A percentile compares a stretch with the other conserved stretches of the same genome.
phyloP scores from a whole-genome alignment of 2,329 filamentous ascomycete species.

The Septoria petroselini region DNA sequence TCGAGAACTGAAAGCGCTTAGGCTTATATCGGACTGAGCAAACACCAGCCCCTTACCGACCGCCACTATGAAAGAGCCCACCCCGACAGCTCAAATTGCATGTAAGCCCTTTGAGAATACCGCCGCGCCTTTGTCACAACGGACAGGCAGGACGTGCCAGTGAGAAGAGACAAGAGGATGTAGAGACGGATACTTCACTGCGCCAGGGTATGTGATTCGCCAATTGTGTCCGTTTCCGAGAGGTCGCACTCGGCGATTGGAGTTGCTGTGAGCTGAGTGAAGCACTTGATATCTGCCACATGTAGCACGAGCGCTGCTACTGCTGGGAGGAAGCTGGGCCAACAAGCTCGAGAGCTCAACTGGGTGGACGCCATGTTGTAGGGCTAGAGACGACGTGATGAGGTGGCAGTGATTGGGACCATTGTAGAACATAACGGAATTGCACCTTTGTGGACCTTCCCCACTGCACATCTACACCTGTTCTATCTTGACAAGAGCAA shows the following conservation, averaged over 20 bases:
- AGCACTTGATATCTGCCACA: too few species aligned
- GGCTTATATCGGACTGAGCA: slow-evolving; percentile 10
- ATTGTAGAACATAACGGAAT: too few species aligned
- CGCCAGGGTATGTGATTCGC: not conserved
- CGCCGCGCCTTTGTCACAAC: not conserved
- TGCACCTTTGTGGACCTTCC: slow-evolving; percentile 7
- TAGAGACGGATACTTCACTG: too few species aligned
- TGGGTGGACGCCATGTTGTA: too few species aligned
- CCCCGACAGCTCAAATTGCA: not conserved
- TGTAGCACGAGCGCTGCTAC: not conserved
- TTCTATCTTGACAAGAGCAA: slow-evolving; percentile 8
- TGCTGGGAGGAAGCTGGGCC: too few species aligned
- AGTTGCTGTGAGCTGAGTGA: too few species aligned
- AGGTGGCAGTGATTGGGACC: too few species aligned
- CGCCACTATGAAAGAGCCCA: not conserved
- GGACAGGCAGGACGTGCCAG: not conserved
- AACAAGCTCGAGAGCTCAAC: too few species aligned
- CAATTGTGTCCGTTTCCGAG: slow-evolving; percentile 1
- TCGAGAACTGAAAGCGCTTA: too few species aligned
- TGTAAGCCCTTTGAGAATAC: slow-evolving; percentile 5
- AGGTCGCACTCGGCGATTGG: too few species aligned
- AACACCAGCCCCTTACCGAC: slow-evolving; percentile 7
- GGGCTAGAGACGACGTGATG: too few species aligned
- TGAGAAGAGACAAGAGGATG: not conserved
- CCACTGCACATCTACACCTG: slow-evolving; percentile 4